Conservation (phyloP, 805 yeast genomes). For the Groenewaldozyma salmanticensis region DNA sequence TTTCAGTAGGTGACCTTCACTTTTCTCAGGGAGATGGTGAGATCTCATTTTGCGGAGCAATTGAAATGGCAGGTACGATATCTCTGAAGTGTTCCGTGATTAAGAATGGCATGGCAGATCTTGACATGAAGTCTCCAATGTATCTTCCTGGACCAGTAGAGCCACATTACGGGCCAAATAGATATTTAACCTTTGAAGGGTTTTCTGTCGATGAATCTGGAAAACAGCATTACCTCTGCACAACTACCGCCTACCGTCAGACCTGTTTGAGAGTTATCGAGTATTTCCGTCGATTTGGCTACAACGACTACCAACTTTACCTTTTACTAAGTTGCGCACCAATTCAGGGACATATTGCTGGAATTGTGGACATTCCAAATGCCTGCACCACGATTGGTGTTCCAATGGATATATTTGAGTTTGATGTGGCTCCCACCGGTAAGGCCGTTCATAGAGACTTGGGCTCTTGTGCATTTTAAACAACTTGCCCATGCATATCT, state of each 20-base stretch:
- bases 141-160: slow-evolving; percentile 41
- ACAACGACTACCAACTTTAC: slow-evolving; percentile 42
- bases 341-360: slow-evolving; percentile 43
- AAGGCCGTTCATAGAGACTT: slow-evolving; percentile 23
- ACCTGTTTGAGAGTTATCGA: slow-evolving; percentile 42
- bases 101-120: slow-evolving; percentile 33
- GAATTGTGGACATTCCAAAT: slow-evolving; percentile 44
- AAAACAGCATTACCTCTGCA: slow-evolving; percentile 35
- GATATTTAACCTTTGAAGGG: slow-evolving; percentile 44
- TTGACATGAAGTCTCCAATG: slow-evolving; percentile 38
- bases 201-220: slow-evolving; percentile 43
- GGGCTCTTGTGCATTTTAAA: slow-evolving; percentile 35
- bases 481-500: too few species aligned
- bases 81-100: slow-evolving; percentile 35
- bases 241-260: slow-evolving; percentile 43
- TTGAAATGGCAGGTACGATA: slow-evolving; percentile 42
- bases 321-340: slow-evolving; percentile 39
- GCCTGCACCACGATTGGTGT: slow-evolving; percentile 42
- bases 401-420: slow-evolving; percentile 44
- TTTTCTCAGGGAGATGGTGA: slow-evolving; percentile 48
- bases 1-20: slow-evolving; percentile 41
- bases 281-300: slow-evolving; percentile 40
- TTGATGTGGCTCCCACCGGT: slow-evolving; percentile 36
- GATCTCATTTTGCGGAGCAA: slow-evolving; percentile 45
- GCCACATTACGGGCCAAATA: slow-evolving; percentile 38